Evolutionary conservation across 257 asterid genomes (phyloP).

Genomic region (Lycium ferocissimum): DNA sequence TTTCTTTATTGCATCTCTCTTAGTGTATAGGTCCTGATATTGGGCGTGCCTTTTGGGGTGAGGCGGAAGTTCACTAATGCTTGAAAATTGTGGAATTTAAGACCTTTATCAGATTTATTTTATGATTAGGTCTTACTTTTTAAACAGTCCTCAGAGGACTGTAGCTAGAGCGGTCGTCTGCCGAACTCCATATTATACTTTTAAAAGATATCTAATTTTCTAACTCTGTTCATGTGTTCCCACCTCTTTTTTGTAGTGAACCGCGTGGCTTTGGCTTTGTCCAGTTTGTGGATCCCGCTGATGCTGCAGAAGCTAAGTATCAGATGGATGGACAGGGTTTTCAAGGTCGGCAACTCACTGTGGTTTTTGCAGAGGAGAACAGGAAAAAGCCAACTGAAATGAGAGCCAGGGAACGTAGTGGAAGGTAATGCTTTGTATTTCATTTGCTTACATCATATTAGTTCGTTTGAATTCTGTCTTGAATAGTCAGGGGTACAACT

Average conservation of each 20-base stretch:
- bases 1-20: neutral
- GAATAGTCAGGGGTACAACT: neutral
- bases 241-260: constrained; percentile 49
- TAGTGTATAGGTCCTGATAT: neutral
- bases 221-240: neutral
- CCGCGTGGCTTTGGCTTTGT: constrained; percentile 94
- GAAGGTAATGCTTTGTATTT: constrained; percentile 12
- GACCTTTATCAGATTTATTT: neutral
- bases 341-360: constrained; percentile 72
- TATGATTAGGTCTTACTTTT: neutral
- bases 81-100: neutral
- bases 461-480: neutral
- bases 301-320: constrained; percentile 87
- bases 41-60: neutral
- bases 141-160: neutral
- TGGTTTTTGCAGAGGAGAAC: constrained; percentile 79
- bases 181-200: neutral
- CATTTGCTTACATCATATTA: neutral
- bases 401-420: constrained; percentile 69
- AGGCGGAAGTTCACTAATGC: neutral
- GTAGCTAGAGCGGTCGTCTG: neutral
- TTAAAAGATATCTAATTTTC: neutral
- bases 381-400: constrained; percentile 81
- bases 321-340: constrained; percentile 70
- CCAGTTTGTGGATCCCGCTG: constrained; percentile 72